A percentile compares a stretch with the other conserved stretches of the same genome.
Evolutionary conservation across 2,329 filamentous ascomycete species (phyloP).

Genomic region (Lasiodiplodia citricola): DNA sequence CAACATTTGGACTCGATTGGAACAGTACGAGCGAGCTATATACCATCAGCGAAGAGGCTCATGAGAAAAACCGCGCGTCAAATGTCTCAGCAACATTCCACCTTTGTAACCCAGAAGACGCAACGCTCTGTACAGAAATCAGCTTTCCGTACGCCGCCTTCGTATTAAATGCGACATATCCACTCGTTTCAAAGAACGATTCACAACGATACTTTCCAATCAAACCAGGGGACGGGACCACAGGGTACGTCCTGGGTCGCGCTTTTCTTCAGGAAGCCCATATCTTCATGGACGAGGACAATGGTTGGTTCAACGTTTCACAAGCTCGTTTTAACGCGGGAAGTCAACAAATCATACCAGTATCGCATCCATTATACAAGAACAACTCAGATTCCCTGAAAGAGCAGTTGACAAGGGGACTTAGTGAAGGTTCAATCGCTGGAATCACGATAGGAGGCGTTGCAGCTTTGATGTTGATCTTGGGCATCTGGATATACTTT

Average conservation of each 20-base stretch:
- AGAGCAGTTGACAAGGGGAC: too few relatives aligned
- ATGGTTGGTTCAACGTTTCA: background rate
- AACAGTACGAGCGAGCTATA: background rate
- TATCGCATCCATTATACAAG: too few relatives aligned
- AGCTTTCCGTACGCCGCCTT: background rate
- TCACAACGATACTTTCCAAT: background rate
- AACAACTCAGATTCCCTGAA: too few relatives aligned
- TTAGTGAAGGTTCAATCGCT: background rate
- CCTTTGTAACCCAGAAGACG: background rate
- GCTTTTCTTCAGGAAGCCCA: background rate
- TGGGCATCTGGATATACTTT: background rate
- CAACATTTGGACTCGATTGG: background rate
- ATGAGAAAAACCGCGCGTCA: background rate
- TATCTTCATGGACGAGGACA: background rate
- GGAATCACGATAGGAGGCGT: background rate
- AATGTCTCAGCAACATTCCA: background rate
- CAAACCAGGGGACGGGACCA: background rate
- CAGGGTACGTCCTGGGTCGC: background rate
- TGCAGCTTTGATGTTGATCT: background rate
- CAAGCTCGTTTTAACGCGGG: background rate
- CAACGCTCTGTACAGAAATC: background rate
- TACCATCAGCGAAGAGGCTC: background rate
- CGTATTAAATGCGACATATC: background rate
- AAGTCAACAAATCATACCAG: background rate
- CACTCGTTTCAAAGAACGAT: rapidly evolving